Evolutionary conservation across 2,329 filamentous ascomycete species (phyloP), one percentile per base, ranked within the genome.

Genomic region (Ceratocystis ficicola): DNA sequence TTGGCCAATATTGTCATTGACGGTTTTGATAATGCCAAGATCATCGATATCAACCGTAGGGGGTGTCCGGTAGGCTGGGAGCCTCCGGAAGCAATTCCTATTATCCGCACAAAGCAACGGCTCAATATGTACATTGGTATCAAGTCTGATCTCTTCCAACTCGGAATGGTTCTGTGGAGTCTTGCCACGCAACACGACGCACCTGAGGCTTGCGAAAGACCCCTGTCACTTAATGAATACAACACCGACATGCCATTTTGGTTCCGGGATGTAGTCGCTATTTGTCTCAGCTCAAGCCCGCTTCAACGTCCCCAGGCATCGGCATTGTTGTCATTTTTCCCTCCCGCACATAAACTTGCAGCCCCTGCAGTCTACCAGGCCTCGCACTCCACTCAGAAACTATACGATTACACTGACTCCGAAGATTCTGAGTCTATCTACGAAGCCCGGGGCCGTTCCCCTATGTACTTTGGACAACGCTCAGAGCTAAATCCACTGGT

Each of bases 31-130:
- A 83, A 96, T 72, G 94, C 93, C 7, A 93, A 95, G 72, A 97
- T 99, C 70, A 99, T 99, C 72, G 94, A 99, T 75, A 96, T 99
- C 77, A 99, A 99, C 76, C 83, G 94, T 65, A 83, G 94, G 71
- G 94, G 94, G n/a, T 99, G 94, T 72, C 94, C 94, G 0, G 89
- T 97, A 3, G 93, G 93, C 28, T 99, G 94, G 94, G 94, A 99
- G 70, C 92, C 94, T 2, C 94, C 94, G 3, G 94, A 99, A 76
- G 88, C 95, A 66, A 87, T 86, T 17, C 83, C 84, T 5, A 84
- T 97, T 65, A 90, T 97, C 68, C 86, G 93, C 69, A 92, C 86
- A 74, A 89, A 89, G 67, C 92, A 96, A 74, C 84, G 90, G 36
- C 92, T 99, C 64, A 88, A 89, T 59, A 96, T 97, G 87, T 96